phyloP scores from a whole-genome alignment of 1,284 basidiomycete species.

The Crucibulum cyathiforme region DNA sequence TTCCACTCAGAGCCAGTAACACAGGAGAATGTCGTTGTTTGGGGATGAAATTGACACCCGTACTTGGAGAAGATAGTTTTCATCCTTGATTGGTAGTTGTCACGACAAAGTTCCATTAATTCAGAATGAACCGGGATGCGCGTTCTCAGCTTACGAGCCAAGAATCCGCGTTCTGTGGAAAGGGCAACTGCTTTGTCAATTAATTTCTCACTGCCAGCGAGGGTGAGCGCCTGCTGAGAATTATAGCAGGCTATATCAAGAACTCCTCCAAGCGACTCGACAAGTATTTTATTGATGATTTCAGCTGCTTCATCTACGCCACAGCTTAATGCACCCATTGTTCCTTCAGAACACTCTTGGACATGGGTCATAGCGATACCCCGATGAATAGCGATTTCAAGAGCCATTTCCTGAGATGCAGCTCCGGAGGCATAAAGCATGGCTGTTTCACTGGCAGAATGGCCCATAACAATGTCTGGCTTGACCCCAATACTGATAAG shows the following conservation, averaged over 20 bases:
- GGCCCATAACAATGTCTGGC: slow-evolving; percentile 44
- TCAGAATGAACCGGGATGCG: slow-evolving; percentile 36
- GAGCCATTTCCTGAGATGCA: slow-evolving; percentile 41
- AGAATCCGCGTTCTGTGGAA: slow-evolving; percentile 33
- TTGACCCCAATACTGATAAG: neutral
- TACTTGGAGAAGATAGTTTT: slow-evolving; percentile 30
- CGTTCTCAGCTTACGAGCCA: slow-evolving; percentile 39
- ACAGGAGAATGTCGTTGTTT: neutral
- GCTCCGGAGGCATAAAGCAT: slow-evolving; percentile 50
- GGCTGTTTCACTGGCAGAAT: slow-evolving; percentile 42
- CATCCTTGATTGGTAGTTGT: slow-evolving; percentile 23
- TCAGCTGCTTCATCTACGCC: slow-evolving; percentile 15
- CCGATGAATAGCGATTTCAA: slow-evolving; percentile 47
- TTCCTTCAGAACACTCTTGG: slow-evolving; percentile 34
- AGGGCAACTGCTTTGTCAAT: slow-evolving; percentile 33
- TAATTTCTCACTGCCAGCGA: slow-evolving; percentile 35
- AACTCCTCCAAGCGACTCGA: slow-evolving; percentile 5
- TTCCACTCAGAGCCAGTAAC: neutral
- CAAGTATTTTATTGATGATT: slow-evolving; percentile 10
- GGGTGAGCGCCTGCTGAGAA: slow-evolving; percentile 37
- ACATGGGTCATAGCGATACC: slow-evolving; percentile 39
- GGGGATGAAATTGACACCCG: neutral
- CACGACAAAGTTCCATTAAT: slow-evolving; percentile 25
- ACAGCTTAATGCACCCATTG: slow-evolving; percentile 52
- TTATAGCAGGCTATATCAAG: slow-evolving; percentile 48